Base-by-base conservation (phyloP, 768 basidiomycete genomes). In the Tylopilus plumbeoviolaceoides region DNA sequence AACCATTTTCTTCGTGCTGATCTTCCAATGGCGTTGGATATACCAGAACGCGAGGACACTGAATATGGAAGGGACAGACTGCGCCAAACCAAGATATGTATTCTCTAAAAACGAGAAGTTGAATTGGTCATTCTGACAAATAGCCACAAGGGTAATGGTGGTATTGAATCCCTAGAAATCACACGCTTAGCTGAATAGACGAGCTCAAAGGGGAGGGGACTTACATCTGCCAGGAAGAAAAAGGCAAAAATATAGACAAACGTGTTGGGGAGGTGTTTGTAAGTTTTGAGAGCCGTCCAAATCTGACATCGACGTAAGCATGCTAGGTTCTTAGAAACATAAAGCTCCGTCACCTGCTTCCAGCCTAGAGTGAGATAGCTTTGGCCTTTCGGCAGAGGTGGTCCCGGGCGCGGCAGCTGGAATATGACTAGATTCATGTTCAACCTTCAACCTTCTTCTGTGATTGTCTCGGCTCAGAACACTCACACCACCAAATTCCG, bases 401-500 rank as follows among this genome's bases (percentile, higher is more conserved):
- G 88, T 0, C 91, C 91, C 2, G 87, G 85, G 10, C 91, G 82
- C 18, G 84, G 87, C 61, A 89, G 80, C 65, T 94, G 92, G 66
- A 82, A 91, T 45, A 92, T 79, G 59, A 93, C 89, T 91, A 48
- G 18, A 39, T 1, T 42, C 23, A 15, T 1, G 2, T n/a, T 47
- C 45, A 55, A 30, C 28, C 35, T 20, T n/a, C n/a, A n/a, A n/a
- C n/a, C n/a, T n/a, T n/a, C n/a, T n/a, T 1, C n/a, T 0, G 23
- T 2, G 14, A 25, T 42, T 18, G 10, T 21, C 15, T 27, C 8
- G 8, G 30, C 6, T 12, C n/a, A 12, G 25, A 36, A 38, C 1
- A 70, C 85, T 44, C 70, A 90, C 89, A 91, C 91, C 91, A 94
- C 83, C 91, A 93, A 44, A 91, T 82, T 8, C 90, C 91, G 9